Evolutionary conservation across 805 yeast genomes (phyloP), one percentile per base, ranked within the genome.

Genomic region (Kluyveromyces nonfermentans): DNA sequence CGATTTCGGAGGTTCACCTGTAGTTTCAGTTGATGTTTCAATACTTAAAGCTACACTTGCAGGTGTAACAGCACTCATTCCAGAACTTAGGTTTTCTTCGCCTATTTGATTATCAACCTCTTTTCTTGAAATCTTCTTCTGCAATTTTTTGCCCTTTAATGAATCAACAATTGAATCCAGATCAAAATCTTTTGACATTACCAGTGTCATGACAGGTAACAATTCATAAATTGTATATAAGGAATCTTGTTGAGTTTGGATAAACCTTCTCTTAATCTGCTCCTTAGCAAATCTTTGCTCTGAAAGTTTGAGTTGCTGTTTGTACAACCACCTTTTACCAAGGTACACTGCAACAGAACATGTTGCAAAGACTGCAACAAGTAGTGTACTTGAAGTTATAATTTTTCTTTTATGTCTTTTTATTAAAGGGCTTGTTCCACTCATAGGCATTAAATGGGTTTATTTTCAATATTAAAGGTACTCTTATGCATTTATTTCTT

Each of bases 171-270:
- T 37, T n/a, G 50, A 56, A 38, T 58, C 63, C 35, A 53, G 51
- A 52, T 53, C 56, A 40, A 56, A 48, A 10, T 48, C 50, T 32
- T 58, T 51, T 10, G 56, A 48, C 37, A 60, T 37, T 2, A 59
- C 59, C 42, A 59, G 73, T 5, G 80, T 72, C 35, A 89, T 67
- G 4, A 86, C 85, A 1, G 96, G 95, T 40, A 85, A 69, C 48
- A 90, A 71, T 4, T 94, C 89, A 58, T 85, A 70, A 42, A 89
- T 77, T 0, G 97, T 90, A 66, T 78, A 79, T 42, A 83, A 72
- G 38, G 96, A 85, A 63, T 90, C 97, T 52, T 81, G 80, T 57
- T 89, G 97, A 9, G 96, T 90, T 67, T 88, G 96, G 41, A 83
- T 79, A 55, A 88, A 90, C 46, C 97, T 69, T 52, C 93, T 73